A percentile compares a stretch with the other conserved stretches of the same genome.
Evolutionary conservation across 1,284 basidiomycete species (phyloP).

Genomic region (Lentinula novae-zelandiae): DNA sequence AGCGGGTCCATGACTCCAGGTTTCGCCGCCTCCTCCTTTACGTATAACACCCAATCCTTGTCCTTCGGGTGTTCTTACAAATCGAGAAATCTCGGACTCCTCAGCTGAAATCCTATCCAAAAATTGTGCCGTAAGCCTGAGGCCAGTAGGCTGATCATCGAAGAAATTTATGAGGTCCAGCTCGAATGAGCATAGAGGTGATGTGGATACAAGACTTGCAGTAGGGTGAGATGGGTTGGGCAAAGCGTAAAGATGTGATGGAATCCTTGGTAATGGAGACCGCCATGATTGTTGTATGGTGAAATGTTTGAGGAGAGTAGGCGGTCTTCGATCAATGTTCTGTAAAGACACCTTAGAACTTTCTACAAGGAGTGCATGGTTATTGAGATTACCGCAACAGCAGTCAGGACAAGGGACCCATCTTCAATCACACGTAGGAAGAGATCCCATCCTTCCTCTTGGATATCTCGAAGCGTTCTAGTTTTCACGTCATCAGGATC

Average conservation of each 20-base stretch:
- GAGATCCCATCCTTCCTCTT: constrained; percentile 74
- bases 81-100: constrained; percentile 48
- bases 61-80: constrained; percentile 75
- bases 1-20: constrained; percentile 50
- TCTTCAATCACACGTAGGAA: constrained; percentile 71
- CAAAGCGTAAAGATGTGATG: constrained; percentile 50
- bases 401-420: constrained; percentile 68
- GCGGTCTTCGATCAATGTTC: constrained; percentile 90
- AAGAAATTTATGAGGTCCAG: constrained; percentile 58
- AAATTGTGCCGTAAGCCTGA: constrained; percentile 37
- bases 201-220: constrained; percentile 56
- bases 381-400: constrained; percentile 61
- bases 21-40: constrained; percentile 49
- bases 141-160: constrained; percentile 49
- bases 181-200: constrained; percentile 55
- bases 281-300: constrained; percentile 63
- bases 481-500: constrained; percentile 40
- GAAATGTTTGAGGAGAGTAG: constrained; percentile 78
- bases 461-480: constrained; percentile 53
- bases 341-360: constrained; percentile 20
- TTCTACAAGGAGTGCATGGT: not conserved
- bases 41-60: constrained; percentile 65
- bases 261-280: constrained; percentile 39
- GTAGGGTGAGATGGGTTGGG: constrained; percentile 39
- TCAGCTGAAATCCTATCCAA: constrained; percentile 41